Conservation (phyloP, 2,329 filamentous ascomycete genomes). For the Cyanodermella asteris region DNA sequence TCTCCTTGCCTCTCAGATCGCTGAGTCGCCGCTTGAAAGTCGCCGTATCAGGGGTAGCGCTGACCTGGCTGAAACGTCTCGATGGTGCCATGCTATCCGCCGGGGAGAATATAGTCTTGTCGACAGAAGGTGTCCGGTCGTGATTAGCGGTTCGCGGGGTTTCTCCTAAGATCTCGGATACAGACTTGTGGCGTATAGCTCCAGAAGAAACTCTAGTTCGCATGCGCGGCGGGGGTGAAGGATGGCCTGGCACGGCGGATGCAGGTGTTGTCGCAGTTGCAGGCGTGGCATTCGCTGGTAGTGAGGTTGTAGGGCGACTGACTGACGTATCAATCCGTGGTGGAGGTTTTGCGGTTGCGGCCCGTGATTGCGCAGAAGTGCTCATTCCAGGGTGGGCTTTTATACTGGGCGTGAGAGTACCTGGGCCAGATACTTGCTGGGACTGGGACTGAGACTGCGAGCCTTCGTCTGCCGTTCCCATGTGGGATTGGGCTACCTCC, state of each 20-base stretch:
- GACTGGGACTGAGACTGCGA: too few species aligned
- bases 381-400: too few species aligned
- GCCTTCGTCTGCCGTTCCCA: too few species aligned
- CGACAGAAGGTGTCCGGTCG: neutral
- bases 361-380: too few species aligned
- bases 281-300: constrained; percentile 3
- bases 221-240: constrained; percentile 30
- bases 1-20: constrained; percentile 34
- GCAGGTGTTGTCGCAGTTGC: constrained; percentile 10
- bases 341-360: too few species aligned
- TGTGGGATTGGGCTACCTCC: too few species aligned
- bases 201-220: constrained; percentile 50
- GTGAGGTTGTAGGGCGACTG: constrained; percentile 1
- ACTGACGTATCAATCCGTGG: too few species aligned
- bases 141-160: constrained; percentile 18
- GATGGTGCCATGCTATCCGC: constrained; percentile 15
- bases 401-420: too few species aligned
- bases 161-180: constrained; percentile 48
- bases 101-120: constrained; percentile 6
- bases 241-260: constrained; percentile 8
- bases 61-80: constrained; percentile 9
- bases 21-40: constrained; percentile 20
- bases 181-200: constrained; percentile 48
- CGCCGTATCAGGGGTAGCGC: constrained; percentile 11
- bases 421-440: too few species aligned